Base-by-base conservation (phyloP, 805 yeast species). In the Debaryomyces prosopidis region DNA sequence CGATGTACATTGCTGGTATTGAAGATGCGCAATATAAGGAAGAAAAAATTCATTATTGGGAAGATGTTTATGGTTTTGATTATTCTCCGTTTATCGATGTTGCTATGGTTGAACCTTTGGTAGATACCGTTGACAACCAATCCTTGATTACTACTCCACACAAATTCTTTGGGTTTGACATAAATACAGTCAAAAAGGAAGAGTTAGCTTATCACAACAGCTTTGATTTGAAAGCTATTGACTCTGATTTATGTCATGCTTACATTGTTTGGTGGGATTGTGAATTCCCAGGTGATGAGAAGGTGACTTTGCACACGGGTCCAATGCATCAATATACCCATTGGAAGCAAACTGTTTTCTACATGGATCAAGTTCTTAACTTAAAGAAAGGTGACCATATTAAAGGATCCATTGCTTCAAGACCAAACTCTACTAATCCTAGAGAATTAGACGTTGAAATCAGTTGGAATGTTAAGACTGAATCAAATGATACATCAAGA, bases 261-360 rank as follows among this genome's bases (percentile, higher is more conserved):
- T 72, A 88, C 50, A 82, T 94, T 48, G 86, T 90, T 12, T 94
- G 98, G 97, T 94, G 90, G 60, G 99, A 94, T 61, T 87, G 89
- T 60, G 91, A 80, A 52, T 94, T 94, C 80, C 94, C 94, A 36
- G 78, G 75, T 43, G 76, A 75, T 46, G 80, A 82, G 55, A 80
- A 78, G 53, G 85, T 92, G 47, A 73, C 71, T 27, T 91, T 94
- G 63, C 85, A 94, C 16, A 95, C 99, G 11, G 98, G 98, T 18
- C 97, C 99, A 30, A 90, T 87, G 69, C 84, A 90, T 39, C 81
- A 83, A 55, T 90, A 91, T 76, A 94, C 99, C 12, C 99, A 94
- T 73, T 94, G 99, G 99, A 95, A 94, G 68, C 99, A 94, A 73
- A 87, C 97, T 15, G 95, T 94, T 1, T 90, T 95, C 70, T 95